Base-by-base conservation (phyloP, 2,329 filamentous ascomycete species). In the Claviceps quebecensis region DNA sequence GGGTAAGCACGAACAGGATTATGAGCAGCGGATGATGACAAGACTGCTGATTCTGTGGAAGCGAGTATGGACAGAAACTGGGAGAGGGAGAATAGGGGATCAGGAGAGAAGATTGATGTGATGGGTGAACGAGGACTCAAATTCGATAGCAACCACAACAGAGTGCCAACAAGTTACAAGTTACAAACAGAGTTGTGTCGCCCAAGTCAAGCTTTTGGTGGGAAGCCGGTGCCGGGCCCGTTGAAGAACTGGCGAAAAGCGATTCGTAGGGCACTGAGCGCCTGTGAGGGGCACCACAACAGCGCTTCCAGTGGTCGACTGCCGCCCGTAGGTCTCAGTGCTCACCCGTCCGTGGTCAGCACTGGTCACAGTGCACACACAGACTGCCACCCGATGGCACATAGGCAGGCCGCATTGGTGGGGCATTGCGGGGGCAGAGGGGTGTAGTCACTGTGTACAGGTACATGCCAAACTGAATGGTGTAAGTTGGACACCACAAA, bases 171-270 rank as follows among this genome's bases (percentile, higher is more conserved):
- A 34, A 34, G 29, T 34, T 29, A 29, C 26, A 26, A 26, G 22
- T 23, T 5, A 23, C 23, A 26, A 26, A n/a, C 29, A 11, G 29
- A 34, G 29, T 34, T 34, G 29, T 34, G 29, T 34, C 29, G 29
- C 29, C 26, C 29, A 34, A 34, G 29, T 34, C 29, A 34, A 34
- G 48, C 39, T 53, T 53, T 51, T 53, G 46, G 46, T 45, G 46
- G 47, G 49, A 47, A 41, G 17, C 40, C 5, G 48, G 26, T 16
- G 11, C 17, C 19, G 9, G 40, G 23, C 22, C 22, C 22, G 22
- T 23, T 23, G 22, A 23, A 23, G 22, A 23, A 5, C 23, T 23
- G 23, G 23, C 23, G 23, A 23, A 23, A 23, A 6, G 23, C 23
- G 23, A 23, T 23, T 23, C 23, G 23, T 23, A 23, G 23, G 23